Conservation (phyloP, 2,329 filamentous ascomycete species). For the Epichloe elymi region DNA sequence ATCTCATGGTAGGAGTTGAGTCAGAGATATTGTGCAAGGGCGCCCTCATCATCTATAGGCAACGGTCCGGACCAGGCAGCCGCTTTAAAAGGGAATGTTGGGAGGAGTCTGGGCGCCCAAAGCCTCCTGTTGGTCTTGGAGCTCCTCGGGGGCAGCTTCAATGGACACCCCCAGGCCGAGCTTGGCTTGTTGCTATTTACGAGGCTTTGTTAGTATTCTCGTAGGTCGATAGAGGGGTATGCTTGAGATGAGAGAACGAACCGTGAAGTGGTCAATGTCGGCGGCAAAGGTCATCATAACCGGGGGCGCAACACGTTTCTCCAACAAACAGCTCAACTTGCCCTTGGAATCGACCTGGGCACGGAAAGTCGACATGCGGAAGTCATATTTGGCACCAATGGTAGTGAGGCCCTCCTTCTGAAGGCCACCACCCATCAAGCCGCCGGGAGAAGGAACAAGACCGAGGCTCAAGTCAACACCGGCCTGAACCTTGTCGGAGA, state of each 20-base stretch:
- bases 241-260: slow-evolving; percentile 34
- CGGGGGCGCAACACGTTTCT: slow-evolving; percentile 92
- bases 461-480: slow-evolving; percentile 90
- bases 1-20: slow-evolving; percentile 12
- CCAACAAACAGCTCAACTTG: slow-evolving; percentile 81
- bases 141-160: slow-evolving; percentile 71
- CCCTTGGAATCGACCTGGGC: slow-evolving; percentile 93
- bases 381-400: slow-evolving; percentile 95
- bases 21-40: slow-evolving; percentile 9
- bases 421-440: slow-evolving; percentile 61
- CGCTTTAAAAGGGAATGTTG: slow-evolving; percentile 52
- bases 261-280: slow-evolving; percentile 91
- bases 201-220: neutral
- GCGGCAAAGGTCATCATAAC: slow-evolving; percentile 91
- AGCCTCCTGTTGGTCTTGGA: slow-evolving; percentile 71
- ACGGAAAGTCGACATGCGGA: slow-evolving; percentile 87
- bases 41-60: slow-evolving; percentile 7
- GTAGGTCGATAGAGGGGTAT: slow-evolving; percentile 8
- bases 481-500: slow-evolving; percentile 92
- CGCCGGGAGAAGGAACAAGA: slow-evolving; percentile 51
- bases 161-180: slow-evolving; percentile 88
- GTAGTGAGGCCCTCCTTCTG: slow-evolving; percentile 84
- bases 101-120: slow-evolving; percentile 35
- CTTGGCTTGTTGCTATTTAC: slow-evolving; percentile 74
- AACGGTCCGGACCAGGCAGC: neutral